A percentile compares a stretch with the other conserved stretches of the same genome.
phyloP scores from a whole-genome alignment of 2,329 filamentous ascomycete species.

The Westerdykella ornata region DNA sequence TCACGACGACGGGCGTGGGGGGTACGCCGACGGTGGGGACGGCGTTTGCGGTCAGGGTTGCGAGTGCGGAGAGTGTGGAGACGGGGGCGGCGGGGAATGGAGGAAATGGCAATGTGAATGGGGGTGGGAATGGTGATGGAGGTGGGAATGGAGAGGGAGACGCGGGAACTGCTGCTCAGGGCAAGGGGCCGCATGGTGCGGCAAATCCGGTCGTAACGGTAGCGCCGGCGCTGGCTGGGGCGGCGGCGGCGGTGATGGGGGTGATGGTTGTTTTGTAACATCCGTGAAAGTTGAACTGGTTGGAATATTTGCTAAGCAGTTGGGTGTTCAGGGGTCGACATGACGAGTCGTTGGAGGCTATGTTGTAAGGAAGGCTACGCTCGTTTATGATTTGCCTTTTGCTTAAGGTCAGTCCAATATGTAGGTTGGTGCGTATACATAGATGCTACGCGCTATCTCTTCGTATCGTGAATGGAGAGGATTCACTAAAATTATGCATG shows the following conservation, averaged over 20 bases:
- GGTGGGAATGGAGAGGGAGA: no score
- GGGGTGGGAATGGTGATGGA: no score
- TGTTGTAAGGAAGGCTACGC: neutral
- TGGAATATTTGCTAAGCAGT: neutral
- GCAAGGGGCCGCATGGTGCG: neutral
- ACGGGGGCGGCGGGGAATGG: conserved; percentile 10
- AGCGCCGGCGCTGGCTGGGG: neutral
- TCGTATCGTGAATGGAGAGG: no score
- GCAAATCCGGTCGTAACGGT: neutral
- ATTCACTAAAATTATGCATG: no score
- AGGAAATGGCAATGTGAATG: no score
- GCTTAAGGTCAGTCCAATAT: no score
- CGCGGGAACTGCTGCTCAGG: no score
- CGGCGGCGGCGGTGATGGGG: neutral
- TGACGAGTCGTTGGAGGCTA: neutral
- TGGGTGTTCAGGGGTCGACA: neutral
- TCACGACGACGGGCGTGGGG: conserved; percentile 20
- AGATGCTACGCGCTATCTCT: no score
- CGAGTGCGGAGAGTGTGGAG: conserved; percentile 28
- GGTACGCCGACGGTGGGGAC: conserved; percentile 18
- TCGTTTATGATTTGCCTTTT: no score
- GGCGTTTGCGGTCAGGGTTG: conserved; percentile 16
- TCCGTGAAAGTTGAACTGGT: neutral
- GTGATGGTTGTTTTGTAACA: neutral
- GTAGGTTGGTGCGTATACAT: no score